Base-by-base conservation (phyloP, 257 asterid genomes). In the Solanum infundibuliforme region DNA sequence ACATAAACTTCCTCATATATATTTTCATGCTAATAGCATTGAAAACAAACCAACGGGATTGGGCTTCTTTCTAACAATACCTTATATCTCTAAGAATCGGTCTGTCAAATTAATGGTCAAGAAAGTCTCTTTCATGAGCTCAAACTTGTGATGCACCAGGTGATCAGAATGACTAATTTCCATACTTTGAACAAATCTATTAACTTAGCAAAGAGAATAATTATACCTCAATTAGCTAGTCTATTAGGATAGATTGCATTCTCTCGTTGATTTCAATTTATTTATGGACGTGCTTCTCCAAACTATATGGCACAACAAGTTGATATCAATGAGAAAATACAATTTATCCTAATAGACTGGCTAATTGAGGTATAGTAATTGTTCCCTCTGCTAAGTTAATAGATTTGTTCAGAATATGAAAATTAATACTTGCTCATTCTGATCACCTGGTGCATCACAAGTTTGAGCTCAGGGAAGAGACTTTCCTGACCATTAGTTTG, bases 111-210 rank as follows among this genome's bases (percentile, higher is more conserved):
- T 97, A 5, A 95, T 96, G 0, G 98, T 95, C 27, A 94, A 92
- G 87, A 93, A 97, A 32, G 98, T 95, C 94, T 95, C 98, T 0
- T 94, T 96, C 89, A 94, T 90, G 7, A 97, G 96, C 66, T 95
- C 98, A 31, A 95, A 95, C 92, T 97, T 97, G 94, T 97, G 95
- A 90, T 95, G 98, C 12, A 97, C 98, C 99, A 95, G 90, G 85
- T 65, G 83, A 88, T 76, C 60, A 75, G 4, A 7, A 65, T 31
- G 27, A 1, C 52, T 3, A 52, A 66, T 6, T 68, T 7, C 10
- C 25, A 58, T 39, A 75, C 25, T 10, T 8, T 36, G 38, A 83
- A 29, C 38, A 36, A 48, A 79, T 34, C 10, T 52, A 76, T 39
- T 12, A 75, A 75, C 34, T 21, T 36, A 75, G 13, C 8, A 46